A percentile compares a stretch with the other conserved stretches of the same genome.
Conservation (phyloP, 225 moss, liverwort and hornwort genomes). For the Lunularia cruciata region DNA sequence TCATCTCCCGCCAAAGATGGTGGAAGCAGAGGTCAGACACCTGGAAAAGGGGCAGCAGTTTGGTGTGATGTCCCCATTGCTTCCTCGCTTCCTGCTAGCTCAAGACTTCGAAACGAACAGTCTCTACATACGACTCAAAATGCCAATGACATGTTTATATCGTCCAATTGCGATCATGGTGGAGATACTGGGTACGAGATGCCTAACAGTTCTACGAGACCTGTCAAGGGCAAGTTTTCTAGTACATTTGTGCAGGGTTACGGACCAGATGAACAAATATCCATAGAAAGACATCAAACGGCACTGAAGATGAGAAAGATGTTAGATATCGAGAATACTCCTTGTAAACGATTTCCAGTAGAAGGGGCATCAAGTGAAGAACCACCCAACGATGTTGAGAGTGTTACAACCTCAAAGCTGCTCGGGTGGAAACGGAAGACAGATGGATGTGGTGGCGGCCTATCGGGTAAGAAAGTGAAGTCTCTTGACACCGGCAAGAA, state of each 20-base stretch:
- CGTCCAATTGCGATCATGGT: slow-evolving; percentile 5
- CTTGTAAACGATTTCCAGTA: slow-evolving; percentile 5
- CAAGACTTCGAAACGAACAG: slow-evolving; percentile 1
- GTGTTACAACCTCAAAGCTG: slow-evolving; percentile 15
- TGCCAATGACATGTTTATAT: slow-evolving; percentile 26
- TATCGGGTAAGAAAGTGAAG: slow-evolving; percentile 15
- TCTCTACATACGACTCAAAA: slow-evolving; percentile 3
- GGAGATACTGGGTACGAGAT: slow-evolving; percentile 21
- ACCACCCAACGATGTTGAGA: slow-evolving; percentile 20
- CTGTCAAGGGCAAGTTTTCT: slow-evolving; percentile 4
- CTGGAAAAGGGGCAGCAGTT: slow-evolving; percentile 41
- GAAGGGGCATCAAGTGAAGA: slow-evolving; percentile 7
- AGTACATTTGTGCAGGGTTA: neutral
- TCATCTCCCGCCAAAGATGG: slow-evolving; percentile 29
- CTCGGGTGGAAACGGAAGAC: slow-evolving; percentile 30
- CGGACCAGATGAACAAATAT: slow-evolving; percentile 1
- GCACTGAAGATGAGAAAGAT: slow-evolving; percentile 14
- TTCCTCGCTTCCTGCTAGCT: slow-evolving; percentile 32
- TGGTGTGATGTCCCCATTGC: slow-evolving; percentile 91
- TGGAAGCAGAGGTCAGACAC: slow-evolving; percentile 23
- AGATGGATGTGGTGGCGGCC: slow-evolving; percentile 1
- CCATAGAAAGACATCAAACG: slow-evolving; percentile 1
- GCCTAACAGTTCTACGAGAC: neutral
- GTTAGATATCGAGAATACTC: slow-evolving; percentile 9
- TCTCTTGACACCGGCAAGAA: slow-evolving; percentile 12